Evolutionary conservation across 768 basidiomycete genomes (phyloP).

Genomic region (Lactarius pseudohatsudake): DNA sequence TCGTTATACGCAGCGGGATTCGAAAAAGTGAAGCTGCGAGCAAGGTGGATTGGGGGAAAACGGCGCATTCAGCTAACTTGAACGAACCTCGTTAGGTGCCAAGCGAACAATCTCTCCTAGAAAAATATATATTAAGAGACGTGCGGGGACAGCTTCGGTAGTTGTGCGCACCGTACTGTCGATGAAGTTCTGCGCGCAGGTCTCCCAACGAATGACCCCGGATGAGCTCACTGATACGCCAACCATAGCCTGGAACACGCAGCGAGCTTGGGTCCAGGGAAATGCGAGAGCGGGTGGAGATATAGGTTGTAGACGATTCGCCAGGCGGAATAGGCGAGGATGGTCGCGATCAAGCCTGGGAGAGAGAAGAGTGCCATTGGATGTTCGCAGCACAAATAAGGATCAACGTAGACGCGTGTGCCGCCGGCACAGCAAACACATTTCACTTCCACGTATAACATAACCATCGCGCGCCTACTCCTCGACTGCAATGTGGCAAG

Average conservation of each 20-base stretch:
- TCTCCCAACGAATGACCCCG: neutral
- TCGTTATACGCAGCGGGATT: neutral
- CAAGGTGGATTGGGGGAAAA: neutral
- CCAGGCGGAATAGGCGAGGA: too few relatives aligned
- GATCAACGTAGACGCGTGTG: neutral
- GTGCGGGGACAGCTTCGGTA: neutral
- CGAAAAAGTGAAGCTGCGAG: constrained; percentile 1
- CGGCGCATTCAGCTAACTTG: neutral
- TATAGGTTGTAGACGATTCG: neutral
- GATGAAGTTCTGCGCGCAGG: neutral
- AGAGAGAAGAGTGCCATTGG: neutral
- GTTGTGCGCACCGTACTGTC: neutral
- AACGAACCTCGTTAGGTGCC: constrained; percentile 2
- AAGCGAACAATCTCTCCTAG: constrained; percentile 5
- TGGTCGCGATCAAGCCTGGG: too few relatives aligned
- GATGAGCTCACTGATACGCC: neutral
- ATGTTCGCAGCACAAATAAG: constrained; percentile 1
- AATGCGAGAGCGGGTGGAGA: neutral
- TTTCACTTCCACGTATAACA: neutral
- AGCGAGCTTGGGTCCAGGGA: neutral
- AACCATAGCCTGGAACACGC: neutral
- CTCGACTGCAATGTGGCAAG: constrained; percentile 68
- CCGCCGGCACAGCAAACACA: neutral
- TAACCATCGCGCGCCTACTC: constrained; percentile 9
- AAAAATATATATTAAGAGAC: neutral